These are phyloP conservation scores for Brachypodium distachyon DNA, from an alignment of 202 grass and related monocot species.

Conservation along the genomic window DNA sequence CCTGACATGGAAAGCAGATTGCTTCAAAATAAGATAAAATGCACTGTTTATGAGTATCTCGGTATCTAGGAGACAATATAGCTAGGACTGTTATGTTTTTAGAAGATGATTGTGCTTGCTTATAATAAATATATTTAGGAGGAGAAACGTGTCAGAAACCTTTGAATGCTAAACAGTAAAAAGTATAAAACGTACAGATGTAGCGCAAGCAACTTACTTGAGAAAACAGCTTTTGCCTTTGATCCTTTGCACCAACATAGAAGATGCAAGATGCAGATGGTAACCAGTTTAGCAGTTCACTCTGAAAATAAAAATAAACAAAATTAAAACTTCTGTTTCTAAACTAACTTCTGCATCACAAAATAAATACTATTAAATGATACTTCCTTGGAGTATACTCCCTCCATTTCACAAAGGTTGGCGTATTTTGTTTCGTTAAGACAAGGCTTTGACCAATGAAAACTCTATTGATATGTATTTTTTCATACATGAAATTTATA, in stretches of 20 bases:
- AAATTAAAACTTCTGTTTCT: constrained; percentile 15
- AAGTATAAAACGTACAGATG: background rate
- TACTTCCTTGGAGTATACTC: constrained; percentile 12
- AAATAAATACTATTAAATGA: background rate
- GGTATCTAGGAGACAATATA: background rate
- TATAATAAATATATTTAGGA: background rate
- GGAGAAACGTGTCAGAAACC: background rate
- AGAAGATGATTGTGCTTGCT: background rate
- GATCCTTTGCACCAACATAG: constrained; percentile 97
- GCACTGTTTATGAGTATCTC: background rate
- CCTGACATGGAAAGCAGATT: background rate
- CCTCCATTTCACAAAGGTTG: too few relatives aligned
- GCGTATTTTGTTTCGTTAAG: too few relatives aligned
- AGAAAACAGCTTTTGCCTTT: constrained; percentile 77
- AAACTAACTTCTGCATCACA: background rate
- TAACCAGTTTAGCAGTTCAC: constrained; percentile 88
- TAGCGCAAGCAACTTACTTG: constrained; percentile 46
- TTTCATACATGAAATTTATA: too few relatives aligned
- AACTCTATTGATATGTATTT: too few relatives aligned
- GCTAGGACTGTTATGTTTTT: background rate
- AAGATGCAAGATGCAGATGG: constrained; percentile 96
- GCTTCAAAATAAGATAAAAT: background rate
- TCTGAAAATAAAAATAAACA: constrained; percentile 54
- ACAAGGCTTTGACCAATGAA: too few relatives aligned
- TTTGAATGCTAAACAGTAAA: background rate